phyloP scores from a whole-genome alignment of 208 protist genomes.

The Trypanosoma avium region DNA sequence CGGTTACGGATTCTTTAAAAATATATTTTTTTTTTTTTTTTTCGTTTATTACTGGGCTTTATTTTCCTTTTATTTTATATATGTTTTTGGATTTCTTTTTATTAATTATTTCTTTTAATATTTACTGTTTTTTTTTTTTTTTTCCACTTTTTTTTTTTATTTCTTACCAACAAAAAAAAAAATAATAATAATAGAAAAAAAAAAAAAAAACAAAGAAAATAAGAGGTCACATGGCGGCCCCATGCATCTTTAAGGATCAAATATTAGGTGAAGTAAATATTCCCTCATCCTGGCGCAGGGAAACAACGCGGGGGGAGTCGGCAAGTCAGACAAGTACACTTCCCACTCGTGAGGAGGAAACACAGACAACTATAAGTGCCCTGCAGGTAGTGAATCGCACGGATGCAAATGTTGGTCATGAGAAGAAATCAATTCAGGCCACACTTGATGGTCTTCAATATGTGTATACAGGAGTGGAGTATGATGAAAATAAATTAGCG shows the following conservation, averaged over 20 bases:
- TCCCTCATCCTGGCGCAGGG: conserved; percentile 55
- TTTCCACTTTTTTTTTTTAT: not conserved
- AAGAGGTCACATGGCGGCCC: conserved; percentile 36
- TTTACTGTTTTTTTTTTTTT: not conserved
- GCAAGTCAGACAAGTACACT: conserved; percentile 56
- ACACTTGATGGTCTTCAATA: conserved; percentile 78
- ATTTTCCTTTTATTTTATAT: not conserved
- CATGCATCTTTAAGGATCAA: conserved; percentile 77
- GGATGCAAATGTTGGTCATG: conserved; percentile 71
- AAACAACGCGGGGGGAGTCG: conserved; percentile 30
- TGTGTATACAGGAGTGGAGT: conserved; percentile 58
- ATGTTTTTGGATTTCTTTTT: not conserved
- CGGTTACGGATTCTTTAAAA: no score
- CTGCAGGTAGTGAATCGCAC: conserved; percentile 52
- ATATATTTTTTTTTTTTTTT: conserved; percentile 8
- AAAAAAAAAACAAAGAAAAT: not conserved
- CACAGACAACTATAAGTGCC: conserved; percentile 70
- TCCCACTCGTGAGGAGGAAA: conserved; percentile 30
- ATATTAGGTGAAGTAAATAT: conserved; percentile 75
- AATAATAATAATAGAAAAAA: not conserved
- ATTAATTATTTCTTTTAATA: not conserved
- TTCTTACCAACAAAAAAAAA: not conserved
- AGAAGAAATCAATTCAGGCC: conserved; percentile 41
- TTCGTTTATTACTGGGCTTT: conserved; percentile 13
- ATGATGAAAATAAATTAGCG: conserved; percentile 59